Conservation (phyloP, 2,329 filamentous ascomycete genomes). For the Hymenoscyphus fructigenus region DNA sequence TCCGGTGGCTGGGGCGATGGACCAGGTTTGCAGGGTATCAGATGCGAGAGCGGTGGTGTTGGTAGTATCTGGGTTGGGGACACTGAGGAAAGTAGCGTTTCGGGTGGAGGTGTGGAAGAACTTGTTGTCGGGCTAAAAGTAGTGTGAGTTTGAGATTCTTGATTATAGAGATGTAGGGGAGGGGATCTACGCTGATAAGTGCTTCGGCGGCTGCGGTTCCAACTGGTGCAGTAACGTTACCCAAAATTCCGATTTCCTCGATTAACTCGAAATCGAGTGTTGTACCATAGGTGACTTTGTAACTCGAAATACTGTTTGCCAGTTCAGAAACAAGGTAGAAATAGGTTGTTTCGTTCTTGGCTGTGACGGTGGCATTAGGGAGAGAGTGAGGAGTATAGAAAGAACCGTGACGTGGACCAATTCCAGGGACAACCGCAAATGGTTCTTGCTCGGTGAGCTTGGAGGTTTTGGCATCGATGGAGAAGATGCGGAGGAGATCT, state of each 20-base stretch:
- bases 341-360: slow-evolving; percentile 25
- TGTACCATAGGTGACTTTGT: slow-evolving; percentile 52
- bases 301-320: slow-evolving; percentile 48
- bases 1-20: slow-evolving; percentile 49
- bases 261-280: slow-evolving; percentile 47
- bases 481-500: slow-evolving; percentile 49
- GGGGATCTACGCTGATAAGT: slow-evolving; percentile 53
- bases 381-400: slow-evolving; percentile 38
- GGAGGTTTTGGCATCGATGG: slow-evolving; percentile 39
- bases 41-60: slow-evolving; percentile 50
- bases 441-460: slow-evolving; percentile 42
- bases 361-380: neutral
- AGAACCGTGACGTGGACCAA: slow-evolving; percentile 53
- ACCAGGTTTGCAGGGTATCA: slow-evolving; percentile 64
- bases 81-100: slow-evolving; percentile 54
- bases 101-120: slow-evolving; percentile 70
- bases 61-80: slow-evolving; percentile 46
- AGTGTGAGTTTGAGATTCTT: slow-evolving; percentile 11
- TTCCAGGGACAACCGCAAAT: slow-evolving; percentile 40
- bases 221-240: slow-evolving; percentile 42
- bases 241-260: slow-evolving; percentile 50
- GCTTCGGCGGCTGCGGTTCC: slow-evolving; percentile 56
- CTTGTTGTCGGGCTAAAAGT: slow-evolving; percentile 52
- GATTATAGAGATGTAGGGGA: neutral
- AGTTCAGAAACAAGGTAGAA: slow-evolving; percentile 50